A percentile compares a stretch with the other conserved stretches of the same genome.
Conservation (phyloP, 2,329 filamentous ascomycete genomes). For the Cercospora canescens region DNA sequence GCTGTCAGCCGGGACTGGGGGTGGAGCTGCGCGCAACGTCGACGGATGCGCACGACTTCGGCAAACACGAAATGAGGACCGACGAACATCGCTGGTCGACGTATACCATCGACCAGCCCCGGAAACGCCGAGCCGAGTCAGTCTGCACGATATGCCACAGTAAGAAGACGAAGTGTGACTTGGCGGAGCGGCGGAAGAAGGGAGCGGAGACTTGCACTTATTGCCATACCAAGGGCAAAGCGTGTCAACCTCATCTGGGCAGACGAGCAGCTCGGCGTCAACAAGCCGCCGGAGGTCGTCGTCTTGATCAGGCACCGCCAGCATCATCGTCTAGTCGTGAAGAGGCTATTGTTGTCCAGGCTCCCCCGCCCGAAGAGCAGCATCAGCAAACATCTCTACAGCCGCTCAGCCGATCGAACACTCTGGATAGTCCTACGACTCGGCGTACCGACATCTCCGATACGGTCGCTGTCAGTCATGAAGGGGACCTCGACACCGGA, state of each 20-base stretch:
- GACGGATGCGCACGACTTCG: background rate
- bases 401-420: background rate
- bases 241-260: background rate
- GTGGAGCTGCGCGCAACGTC: background rate
- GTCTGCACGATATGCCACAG: conserved; percentile 11
- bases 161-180: conserved; percentile 15
- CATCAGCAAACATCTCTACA: background rate
- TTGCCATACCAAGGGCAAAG: conserved; percentile 6
- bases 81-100: background rate
- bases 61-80: background rate
- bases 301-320: background rate
- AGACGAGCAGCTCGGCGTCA: background rate
- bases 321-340: background rate
- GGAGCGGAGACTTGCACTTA: conserved; percentile 5
- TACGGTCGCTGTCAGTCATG: background rate
- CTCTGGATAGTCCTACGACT: background rate
- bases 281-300: background rate
- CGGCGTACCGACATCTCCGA: background rate
- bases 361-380: background rate
- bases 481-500: background rate
- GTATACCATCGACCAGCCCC: conserved; percentile 5
- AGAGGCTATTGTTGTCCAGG: background rate
- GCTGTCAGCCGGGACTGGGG: background rate
- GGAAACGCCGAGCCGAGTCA: conserved; percentile 12
- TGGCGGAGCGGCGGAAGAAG: conserved; percentile 4